Conservation (phyloP, 225 moss, liverwort and hornwort genomes). For the Straminergon stramineum region DNA sequence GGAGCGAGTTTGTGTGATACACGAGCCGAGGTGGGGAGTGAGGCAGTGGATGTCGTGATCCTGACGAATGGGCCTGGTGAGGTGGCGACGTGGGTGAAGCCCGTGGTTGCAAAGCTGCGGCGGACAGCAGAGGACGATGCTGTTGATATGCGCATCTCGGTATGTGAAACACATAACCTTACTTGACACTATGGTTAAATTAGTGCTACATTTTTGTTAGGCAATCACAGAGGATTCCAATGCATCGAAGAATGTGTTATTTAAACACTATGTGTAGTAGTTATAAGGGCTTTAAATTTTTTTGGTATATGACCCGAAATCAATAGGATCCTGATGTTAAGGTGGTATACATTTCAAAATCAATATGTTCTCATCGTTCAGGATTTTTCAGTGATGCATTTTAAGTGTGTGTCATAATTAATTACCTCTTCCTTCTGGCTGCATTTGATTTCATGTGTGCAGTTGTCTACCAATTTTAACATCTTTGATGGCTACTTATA, state of each 20-base stretch:
- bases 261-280: background rate
- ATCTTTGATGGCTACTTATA: background rate
- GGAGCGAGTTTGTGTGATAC: background rate
- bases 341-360: background rate
- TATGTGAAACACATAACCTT: background rate
- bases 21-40: slow-evolving; percentile 1
- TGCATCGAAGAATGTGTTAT: background rate
- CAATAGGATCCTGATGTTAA: background rate
- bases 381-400: background rate
- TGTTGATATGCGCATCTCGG: slow-evolving; percentile 57
- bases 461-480: background rate
- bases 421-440: background rate
- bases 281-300: background rate
- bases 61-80: slow-evolving; percentile 84
- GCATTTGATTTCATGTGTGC: background rate
- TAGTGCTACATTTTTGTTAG: background rate
- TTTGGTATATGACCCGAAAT: background rate
- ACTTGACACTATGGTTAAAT: background rate
- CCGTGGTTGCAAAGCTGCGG: slow-evolving; percentile 51
- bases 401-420: background rate
- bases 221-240: background rate
- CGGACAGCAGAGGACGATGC: slow-evolving; percentile 11
- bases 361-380: background rate
- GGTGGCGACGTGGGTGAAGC: slow-evolving; percentile 89
- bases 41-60: slow-evolving; percentile 57